Evolutionary conservation across 2,329 filamentous ascomycete genomes (phyloP), one percentile per base, ranked within the genome.

Genomic region (Trichoderma cornu-damae): DNA sequence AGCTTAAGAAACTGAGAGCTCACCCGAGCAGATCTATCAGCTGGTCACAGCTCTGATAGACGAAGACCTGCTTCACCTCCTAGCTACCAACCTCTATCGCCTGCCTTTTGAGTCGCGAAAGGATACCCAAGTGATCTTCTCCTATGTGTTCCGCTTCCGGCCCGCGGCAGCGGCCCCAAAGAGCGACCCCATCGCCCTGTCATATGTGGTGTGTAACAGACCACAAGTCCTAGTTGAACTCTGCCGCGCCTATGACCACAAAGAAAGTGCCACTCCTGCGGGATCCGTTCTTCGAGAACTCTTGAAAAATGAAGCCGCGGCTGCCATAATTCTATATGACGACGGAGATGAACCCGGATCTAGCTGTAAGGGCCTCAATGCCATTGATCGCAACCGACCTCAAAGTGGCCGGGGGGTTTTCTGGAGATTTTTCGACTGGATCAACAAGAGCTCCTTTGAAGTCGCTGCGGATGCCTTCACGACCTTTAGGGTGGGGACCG

Each of bases 391-490:
- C 46, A 87, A 90, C 60, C 75, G 84, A 38, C 84, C 82, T 32
- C 88, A 94, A 65, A 87, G 82, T 46, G 92, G 92, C 11, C 81
- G 85, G 43, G 93, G 93, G 3, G 85, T 96, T 2, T 96, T 99
- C 71, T 99, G 94, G 94, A 87, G 84, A 46, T 97, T 97, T 74
- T 97, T 99, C 69, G 85, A 88, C 61, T 99, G 93, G 90, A 96
- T 99, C 66, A 92, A 97, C 75, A 90, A 90, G 73, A 90, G 91
- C 65, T 92, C 89, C 28, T 99, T 99, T 68, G 94, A 99, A 76
- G 90, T 97, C 63, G 92, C 91, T 66, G 93, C 94, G 30, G 94
- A 99, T 77, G 93, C 94, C 1, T 99, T 99, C 72, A 96, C 92
- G 59, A 97, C 93, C 4, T 99, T 99, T 73, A 83, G 93, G 71